phyloP scores from a whole-genome alignment of 352 stramenopile species.

The Globisporangium rhizosaccharum region DNA sequence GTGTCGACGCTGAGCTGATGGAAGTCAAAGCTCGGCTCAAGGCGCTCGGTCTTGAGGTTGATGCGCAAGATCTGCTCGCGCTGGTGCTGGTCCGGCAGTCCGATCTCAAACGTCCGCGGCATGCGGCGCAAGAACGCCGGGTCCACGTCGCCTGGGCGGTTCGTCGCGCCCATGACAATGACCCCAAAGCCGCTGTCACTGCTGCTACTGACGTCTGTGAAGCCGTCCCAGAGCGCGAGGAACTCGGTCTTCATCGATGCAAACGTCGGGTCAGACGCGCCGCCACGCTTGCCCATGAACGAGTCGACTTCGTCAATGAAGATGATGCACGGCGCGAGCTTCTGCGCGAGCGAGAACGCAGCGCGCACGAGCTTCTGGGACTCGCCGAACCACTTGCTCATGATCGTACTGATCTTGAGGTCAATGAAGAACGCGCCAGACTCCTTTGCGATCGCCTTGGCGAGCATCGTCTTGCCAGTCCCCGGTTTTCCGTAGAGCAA shows the following conservation, averaged over 20 bases:
- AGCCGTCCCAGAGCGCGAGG: conserved; percentile 96
- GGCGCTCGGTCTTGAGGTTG: conserved; percentile 85
- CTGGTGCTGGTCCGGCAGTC: conserved; percentile 81
- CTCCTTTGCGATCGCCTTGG: conserved; percentile 95
- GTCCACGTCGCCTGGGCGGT: conserved; percentile 90
- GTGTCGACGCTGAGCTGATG: conserved; percentile 78
- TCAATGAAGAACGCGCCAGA: conserved; percentile 87
- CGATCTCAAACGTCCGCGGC: conserved; percentile 94
- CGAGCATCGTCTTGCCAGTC: conserved; percentile 91
- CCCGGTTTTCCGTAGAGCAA: conserved; percentile 78
- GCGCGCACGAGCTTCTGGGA: conserved; percentile 93
- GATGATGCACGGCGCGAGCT: conserved; percentile 95
- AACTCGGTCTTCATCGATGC: conserved; percentile 94
- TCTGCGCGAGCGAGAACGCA: conserved; percentile 91
- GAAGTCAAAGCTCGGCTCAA: conserved; percentile 80
- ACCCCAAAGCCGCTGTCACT: conserved; percentile 82
- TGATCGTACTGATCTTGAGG: conserved; percentile 87
- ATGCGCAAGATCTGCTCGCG: conserved; percentile 93
- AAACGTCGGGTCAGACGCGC: conserved; percentile 73
- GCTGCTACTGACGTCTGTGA: conserved; percentile 77
- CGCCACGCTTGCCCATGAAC: conserved; percentile 87
- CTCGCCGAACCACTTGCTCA: conserved; percentile 90
- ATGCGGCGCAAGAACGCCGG: conserved; percentile 94
- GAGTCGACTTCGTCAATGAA: conserved; percentile 98
- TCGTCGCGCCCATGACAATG: conserved; percentile 96